phyloP scores from a whole-genome alignment of 83 land plant species.

The Isoetes engelmannii region DNA sequence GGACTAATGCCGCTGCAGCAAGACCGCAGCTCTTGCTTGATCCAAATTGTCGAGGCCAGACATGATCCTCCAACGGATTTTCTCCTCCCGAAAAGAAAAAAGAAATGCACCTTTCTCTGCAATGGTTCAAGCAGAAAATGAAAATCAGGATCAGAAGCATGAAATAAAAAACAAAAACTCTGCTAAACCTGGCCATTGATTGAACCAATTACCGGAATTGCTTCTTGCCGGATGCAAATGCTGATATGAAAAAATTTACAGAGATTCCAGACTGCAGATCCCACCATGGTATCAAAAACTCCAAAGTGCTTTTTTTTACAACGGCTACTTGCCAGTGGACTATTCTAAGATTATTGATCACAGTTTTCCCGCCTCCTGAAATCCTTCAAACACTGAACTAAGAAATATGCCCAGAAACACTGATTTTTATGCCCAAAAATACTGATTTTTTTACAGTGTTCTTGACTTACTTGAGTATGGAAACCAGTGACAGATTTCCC shows the following conservation, averaged over 20 bases:
- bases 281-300: conserved; percentile 97
- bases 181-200: no score
- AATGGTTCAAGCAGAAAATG: no score
- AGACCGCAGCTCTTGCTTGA: conserved; percentile 57
- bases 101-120: conserved; percentile 89
- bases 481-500: conserved; percentile 98
- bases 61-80: conserved; percentile 63
- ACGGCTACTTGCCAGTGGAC: conserved; percentile 78
- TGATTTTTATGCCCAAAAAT: no score
- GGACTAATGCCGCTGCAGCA: conserved; percentile 86
- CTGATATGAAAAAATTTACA: conserved; percentile 79
- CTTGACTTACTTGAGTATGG: conserved; percentile 82
- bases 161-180: no score
- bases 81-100: conserved; percentile 63
- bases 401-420: no score
- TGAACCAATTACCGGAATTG: conserved; percentile 70
- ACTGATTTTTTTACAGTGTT: no score
- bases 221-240: conserved; percentile 75
- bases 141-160: no score
- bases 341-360: conserved; percentile 67
- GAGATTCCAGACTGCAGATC: conserved; percentile 88
- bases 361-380: conserved; percentile 94
- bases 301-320: conserved; percentile 61
- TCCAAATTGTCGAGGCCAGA: conserved; percentile 70
- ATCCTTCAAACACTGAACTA: no score